phyloP scores from a whole-genome alignment of 768 basidiomycete genomes.

The Leccinum broughii region DNA sequence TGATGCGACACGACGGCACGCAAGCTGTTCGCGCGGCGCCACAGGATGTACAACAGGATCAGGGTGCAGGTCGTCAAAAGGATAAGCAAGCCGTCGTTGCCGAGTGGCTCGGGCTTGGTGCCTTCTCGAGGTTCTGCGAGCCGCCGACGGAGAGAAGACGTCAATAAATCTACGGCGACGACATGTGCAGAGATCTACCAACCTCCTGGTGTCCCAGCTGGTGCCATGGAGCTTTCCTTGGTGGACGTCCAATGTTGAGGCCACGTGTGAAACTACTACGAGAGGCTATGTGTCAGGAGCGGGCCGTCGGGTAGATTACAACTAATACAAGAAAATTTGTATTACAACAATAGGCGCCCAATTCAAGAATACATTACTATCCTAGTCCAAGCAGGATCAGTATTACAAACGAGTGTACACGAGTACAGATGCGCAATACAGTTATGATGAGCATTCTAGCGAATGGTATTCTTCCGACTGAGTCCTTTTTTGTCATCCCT shows the following conservation, averaged over 20 bases:
- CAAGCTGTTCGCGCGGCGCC: constrained; percentile 57
- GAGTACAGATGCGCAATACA: constrained; percentile 10
- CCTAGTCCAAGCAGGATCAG: constrained; percentile 9
- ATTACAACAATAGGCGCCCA: not conserved
- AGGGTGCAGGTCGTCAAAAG: constrained; percentile 59
- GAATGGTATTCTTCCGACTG: constrained; percentile 26
- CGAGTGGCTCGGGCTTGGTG: constrained; percentile 65
- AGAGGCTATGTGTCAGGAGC: not conserved
- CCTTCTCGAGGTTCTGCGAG: constrained; percentile 55
- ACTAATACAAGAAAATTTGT: too few species aligned
- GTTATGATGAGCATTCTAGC: constrained; percentile 16
- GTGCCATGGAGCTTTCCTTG: constrained; percentile 21
- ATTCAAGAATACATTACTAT: constrained; percentile 11
- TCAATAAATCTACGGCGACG: constrained; percentile 1
- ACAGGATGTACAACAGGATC: constrained; percentile 59
- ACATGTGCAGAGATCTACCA: not conserved
- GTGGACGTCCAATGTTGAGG: not conserved
- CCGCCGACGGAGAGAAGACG: not conserved
- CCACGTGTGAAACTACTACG: not conserved
- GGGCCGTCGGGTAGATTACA: too few species aligned
- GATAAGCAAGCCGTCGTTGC: constrained; percentile 52
- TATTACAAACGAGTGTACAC: constrained; percentile 9
- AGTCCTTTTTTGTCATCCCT: constrained; percentile 26
- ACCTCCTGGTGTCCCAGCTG: constrained; percentile 27
- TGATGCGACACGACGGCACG: constrained; percentile 62